Conservation (phyloP, 805 yeast genomes). For the Allodekkera sacchari region DNA sequence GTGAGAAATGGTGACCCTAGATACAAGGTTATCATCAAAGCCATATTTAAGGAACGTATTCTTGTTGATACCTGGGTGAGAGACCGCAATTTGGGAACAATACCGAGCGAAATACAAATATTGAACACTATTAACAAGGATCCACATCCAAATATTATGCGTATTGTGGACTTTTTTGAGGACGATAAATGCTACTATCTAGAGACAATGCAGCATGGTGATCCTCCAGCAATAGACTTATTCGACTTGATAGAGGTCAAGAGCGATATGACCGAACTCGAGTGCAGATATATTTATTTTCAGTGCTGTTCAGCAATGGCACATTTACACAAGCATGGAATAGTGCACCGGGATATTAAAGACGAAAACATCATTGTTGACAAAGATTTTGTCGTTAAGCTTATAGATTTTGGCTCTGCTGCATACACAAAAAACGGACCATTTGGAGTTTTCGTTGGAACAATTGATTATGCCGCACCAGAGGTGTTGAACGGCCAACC, state of each 20-base stretch:
- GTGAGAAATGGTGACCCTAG: constrained; percentile 53
- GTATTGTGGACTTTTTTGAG: constrained; percentile 85
- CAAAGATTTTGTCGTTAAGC: constrained; percentile 66
- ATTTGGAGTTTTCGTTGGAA: constrained; percentile 95
- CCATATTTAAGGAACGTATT: constrained; percentile 86
- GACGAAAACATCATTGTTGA: constrained; percentile 92
- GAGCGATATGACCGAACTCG: constrained; percentile 70
- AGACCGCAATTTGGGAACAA: constrained; percentile 83
- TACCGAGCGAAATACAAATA: constrained; percentile 93
- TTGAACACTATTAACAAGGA: constrained; percentile 70
- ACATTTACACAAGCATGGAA: constrained; percentile 78
- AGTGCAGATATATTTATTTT: constrained; percentile 67
- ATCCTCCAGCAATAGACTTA: constrained; percentile 83
- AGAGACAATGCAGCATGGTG: constrained; percentile 87
- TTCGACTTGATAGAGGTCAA: constrained; percentile 88
- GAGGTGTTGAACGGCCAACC: constrained; percentile 86
- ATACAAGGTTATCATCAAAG: constrained; percentile 71
- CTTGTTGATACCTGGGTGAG: constrained; percentile 97
- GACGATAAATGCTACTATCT: constrained; percentile 84
- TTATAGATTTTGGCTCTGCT: constrained; percentile 94
- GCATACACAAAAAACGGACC: constrained; percentile 89
- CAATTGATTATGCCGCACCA: constrained; percentile 96
- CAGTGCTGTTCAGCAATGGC: constrained; percentile 74
- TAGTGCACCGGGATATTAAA: constrained; percentile 90
- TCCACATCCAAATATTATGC: constrained; percentile 84